Evolutionary conservation across 352 stramenopile species (phyloP), one percentile per base, ranked within the genome.

Genomic region (Lagenidium sp.): DNA sequence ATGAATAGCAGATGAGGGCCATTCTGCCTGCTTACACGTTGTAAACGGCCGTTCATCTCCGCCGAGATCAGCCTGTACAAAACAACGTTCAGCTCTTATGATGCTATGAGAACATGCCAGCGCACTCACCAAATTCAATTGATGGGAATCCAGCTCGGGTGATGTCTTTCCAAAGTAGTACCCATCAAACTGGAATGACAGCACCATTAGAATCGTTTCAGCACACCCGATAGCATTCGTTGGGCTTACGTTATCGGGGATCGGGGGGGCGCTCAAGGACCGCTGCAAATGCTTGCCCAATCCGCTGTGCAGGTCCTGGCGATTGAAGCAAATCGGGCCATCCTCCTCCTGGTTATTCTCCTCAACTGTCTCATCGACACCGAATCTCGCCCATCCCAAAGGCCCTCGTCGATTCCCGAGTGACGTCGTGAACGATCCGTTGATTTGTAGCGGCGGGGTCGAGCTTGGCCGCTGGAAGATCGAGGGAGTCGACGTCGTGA

Each of bases 381-480:
- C 34, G 11, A 60, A 47, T 20, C n/a, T 44, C 20, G 35, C 23
- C 37, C 4, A 57, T 39, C 15, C 25, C 26, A 19, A 51, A 51
- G 13, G 12, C 22, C 24, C 11, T 39, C 47, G 26, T 53, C 46
- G 12, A 5, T 18, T 42, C 41, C 24, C 15, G 29, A 25, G 12
- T 46, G 44, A 15, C n/a, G 23, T 35, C 32, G 31, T 22, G n/a
- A 49, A 25, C 4, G 41, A 15, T 0, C 31, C 43, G 22, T 56
- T 38, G 2, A 49, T 29, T 36, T 61, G 34, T 3, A 50, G 51
- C 15, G 57, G 49, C n/a, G 62, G 59, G 6, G 59, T 66, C 8
- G 56, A 59, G 30, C 43, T 72, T 4, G 53, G 67, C 15, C 65
- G 58, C 36, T 71, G 63, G 43, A 79, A 84, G 16, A 87, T 62